phyloP scores from a whole-genome alignment of 139 green algal species.

The Mesotaenium endlicherianum region DNA sequence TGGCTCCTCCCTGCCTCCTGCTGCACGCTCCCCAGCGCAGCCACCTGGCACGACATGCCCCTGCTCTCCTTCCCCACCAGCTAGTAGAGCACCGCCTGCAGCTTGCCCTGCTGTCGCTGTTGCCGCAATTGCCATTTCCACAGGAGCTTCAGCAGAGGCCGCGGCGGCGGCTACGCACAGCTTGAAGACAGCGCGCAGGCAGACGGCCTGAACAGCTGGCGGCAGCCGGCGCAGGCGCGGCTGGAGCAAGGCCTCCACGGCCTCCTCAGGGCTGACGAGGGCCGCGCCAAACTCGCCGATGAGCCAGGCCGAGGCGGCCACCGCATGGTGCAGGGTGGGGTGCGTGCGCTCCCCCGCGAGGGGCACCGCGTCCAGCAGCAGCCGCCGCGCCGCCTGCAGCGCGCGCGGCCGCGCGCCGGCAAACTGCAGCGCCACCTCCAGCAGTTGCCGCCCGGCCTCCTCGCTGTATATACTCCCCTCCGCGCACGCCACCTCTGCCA shows the following conservation, averaged over 20 bases:
- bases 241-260: constrained; percentile 46
- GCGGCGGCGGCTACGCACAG: constrained; percentile 15
- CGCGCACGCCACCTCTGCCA: constrained; percentile 37
- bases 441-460: constrained; percentile 51
- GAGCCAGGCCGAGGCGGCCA: constrained; percentile 53
- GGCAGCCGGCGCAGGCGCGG: constrained; percentile 24
- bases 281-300: constrained; percentile 50
- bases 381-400: constrained; percentile 20
- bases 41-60: neutral
- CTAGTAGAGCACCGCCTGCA: neutral
- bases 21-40: neutral
- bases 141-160: neutral
- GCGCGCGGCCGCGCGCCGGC: constrained; percentile 31
- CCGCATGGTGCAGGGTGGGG: neutral
- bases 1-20: too few species aligned
- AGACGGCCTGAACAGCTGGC: constrained; percentile 39
- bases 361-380: constrained; percentile 14
- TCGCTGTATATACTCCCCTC: constrained; percentile 14
- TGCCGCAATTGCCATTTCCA: neutral
- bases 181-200: constrained; percentile 45
- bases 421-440: constrained; percentile 50
- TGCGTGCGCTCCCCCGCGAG: neutral
- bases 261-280: neutral
- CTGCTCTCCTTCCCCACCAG: neutral
- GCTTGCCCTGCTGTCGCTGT: neutral